Percentiles rank a stretch among this genome's conserved stretches.
Conservation (phyloP, 2,329 filamentous ascomycete species). For the Trichoderma harzianum region DNA sequence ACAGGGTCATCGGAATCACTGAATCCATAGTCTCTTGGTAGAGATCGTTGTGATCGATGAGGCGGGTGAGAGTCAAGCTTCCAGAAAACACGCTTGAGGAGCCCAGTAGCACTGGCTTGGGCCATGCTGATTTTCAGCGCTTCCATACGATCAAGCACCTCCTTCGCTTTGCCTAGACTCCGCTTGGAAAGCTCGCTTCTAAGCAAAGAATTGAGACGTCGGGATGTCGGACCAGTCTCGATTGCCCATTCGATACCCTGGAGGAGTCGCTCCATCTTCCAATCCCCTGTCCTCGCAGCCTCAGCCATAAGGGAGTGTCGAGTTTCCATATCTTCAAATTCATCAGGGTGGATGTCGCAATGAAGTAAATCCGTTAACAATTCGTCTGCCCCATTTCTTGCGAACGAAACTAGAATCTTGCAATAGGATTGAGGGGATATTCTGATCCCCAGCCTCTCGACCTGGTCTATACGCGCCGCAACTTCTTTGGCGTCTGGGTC, state of each 20-base stretch:
- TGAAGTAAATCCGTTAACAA: conserved; percentile 45
- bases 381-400: conserved; percentile 50
- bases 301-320: conserved; percentile 39
- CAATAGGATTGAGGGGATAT: conserved; percentile 63
- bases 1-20: conserved; percentile 19
- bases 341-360: conserved; percentile 53
- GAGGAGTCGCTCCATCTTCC: conserved; percentile 43
- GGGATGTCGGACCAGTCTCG: conserved; percentile 21
- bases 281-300: conserved; percentile 33
- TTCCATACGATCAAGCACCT: conserved; percentile 34
- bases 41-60: background rate
- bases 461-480: conserved; percentile 54
- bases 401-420: conserved; percentile 62
- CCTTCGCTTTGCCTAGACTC: conserved; percentile 25
- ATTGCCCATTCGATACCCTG: conserved; percentile 37
- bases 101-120: conserved; percentile 27
- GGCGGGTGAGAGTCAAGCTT: conserved; percentile 29
- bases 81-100: conserved; percentile 29
- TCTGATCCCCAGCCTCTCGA: conserved; percentile 61
- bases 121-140: conserved; percentile 28
- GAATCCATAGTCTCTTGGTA: background rate
- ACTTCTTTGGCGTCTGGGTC: conserved; percentile 56
- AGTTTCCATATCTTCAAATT: conserved; percentile 47
- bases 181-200: conserved; percentile 20
- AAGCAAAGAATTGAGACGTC: conserved; percentile 27